phyloP scores from a whole-genome alignment of 495 filamentous ascomycete genomes.

The Hypoxylon subgilvum region DNA sequence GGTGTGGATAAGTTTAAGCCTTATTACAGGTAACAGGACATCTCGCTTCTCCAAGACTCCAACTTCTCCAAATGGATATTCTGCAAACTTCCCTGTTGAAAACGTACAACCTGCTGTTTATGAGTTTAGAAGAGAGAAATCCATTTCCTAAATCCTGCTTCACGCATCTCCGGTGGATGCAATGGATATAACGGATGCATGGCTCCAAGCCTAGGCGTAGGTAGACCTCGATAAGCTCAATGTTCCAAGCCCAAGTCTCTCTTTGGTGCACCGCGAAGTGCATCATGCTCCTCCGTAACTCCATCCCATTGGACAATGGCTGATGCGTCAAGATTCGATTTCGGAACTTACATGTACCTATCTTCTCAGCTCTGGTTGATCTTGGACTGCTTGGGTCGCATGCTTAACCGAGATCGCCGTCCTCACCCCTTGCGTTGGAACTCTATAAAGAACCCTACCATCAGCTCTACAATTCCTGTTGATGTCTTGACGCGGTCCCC shows the following conservation, averaged over 20 bases:
- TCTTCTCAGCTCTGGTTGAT: conserved; percentile 17
- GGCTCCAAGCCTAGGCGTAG: no score
- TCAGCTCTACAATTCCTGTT: conserved; percentile 6
- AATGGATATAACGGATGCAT: no score
- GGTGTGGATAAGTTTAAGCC: conserved; percentile 4
- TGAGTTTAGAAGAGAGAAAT: no score
- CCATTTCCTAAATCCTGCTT: no score
- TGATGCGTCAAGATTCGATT: not conserved
- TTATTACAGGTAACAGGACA: not conserved
- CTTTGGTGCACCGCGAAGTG: not conserved
- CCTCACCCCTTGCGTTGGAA: not conserved
- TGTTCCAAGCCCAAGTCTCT: not conserved
- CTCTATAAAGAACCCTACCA: conserved; percentile 14
- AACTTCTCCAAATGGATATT: not conserved
- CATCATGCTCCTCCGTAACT: conserved; percentile 9
- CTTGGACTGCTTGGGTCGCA: not conserved
- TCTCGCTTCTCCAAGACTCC: not conserved
- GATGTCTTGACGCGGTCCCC: not conserved
- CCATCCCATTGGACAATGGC: conserved; percentile 30
- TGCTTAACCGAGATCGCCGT: conserved; percentile 2
- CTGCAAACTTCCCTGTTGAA: not conserved
- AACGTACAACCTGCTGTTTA: not conserved
- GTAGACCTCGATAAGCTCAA: not conserved
- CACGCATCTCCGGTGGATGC: no score
- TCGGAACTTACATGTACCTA: not conserved